Conservation (phyloP, 345 rosid species). For the Citrus hindsii region DNA sequence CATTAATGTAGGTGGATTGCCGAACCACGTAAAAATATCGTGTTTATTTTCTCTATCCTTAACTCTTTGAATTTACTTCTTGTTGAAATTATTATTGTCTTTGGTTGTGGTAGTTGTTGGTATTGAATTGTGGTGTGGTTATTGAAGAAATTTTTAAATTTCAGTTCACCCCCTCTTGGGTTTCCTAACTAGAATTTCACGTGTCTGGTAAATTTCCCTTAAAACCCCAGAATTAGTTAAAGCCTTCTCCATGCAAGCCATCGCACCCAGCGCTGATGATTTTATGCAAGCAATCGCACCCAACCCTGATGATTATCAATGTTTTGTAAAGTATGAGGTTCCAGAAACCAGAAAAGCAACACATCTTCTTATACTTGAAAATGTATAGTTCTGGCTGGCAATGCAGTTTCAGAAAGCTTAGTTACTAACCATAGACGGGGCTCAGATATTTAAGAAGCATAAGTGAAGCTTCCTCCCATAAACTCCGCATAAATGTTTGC, state of each 20-base stretch:
- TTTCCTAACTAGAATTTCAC: not conserved
- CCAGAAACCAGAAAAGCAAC: no score
- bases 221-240: conserved; percentile 40
- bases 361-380: no score
- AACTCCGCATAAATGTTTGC: conserved; percentile 39
- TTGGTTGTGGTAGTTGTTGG: no score
- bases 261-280: conserved; percentile 38
- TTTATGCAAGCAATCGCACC: conserved; percentile 37
- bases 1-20: no score
- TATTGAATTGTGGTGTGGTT: no score
- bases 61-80: no score
- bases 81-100: no score
- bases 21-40: no score
- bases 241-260: conserved; percentile 53
- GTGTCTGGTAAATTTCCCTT: conserved; percentile 16
- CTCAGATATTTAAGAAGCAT: conserved; percentile 52
- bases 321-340: not conserved
- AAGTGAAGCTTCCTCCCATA: conserved; percentile 55
- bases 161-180: no score
- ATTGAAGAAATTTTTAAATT: no score
- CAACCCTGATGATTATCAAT: not conserved
- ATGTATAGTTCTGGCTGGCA: not conserved
- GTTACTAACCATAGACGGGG: conserved; percentile 46
- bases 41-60: no score
- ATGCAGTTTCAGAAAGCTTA: not conserved